Conservation (phyloP, 1,284 basidiomycete species). For the Cyathus olla region DNA sequence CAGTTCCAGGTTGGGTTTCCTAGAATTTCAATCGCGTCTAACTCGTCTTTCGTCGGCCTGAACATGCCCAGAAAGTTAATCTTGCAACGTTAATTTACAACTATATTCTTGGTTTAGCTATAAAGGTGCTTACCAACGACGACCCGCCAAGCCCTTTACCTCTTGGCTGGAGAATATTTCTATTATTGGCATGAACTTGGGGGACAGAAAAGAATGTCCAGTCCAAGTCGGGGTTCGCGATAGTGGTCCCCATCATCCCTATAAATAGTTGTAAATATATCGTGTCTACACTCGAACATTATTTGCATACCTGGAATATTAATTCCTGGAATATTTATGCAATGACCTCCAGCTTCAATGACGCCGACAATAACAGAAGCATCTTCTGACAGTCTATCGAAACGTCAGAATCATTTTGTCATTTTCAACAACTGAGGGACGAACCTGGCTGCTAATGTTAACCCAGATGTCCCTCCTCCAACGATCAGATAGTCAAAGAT, state of each 20-base stretch:
- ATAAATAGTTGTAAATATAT: not conserved
- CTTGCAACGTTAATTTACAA: slow-evolving; percentile 1
- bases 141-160: slow-evolving; percentile 26
- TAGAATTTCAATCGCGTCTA: slow-evolving; percentile 15
- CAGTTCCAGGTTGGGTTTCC: slow-evolving; percentile 28
- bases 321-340: slow-evolving; percentile 4
- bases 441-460: slow-evolving; percentile 15
- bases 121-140: slow-evolving; percentile 12
- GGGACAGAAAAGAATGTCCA: slow-evolving; percentile 17
- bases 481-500: slow-evolving; percentile 16
- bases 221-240: slow-evolving; percentile 17
- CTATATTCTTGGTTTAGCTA: not conserved
- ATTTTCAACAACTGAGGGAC: not conserved
- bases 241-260: slow-evolving; percentile 16
- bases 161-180: slow-evolving; percentile 9
- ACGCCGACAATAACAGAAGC: slow-evolving; percentile 12
- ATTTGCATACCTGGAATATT: slow-evolving; percentile 16
- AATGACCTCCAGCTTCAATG: slow-evolving; percentile 16
- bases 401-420: not conserved
- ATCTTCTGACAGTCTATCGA: slow-evolving; percentile 10
- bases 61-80: slow-evolving; percentile 15
- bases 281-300: too few relatives aligned
- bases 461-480: slow-evolving; percentile 19
- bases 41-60: slow-evolving; percentile 8
- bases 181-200: slow-evolving; percentile 8